Base-by-base conservation (phyloP, 306 rosid species). In the Cicer pinnatifidum region DNA sequence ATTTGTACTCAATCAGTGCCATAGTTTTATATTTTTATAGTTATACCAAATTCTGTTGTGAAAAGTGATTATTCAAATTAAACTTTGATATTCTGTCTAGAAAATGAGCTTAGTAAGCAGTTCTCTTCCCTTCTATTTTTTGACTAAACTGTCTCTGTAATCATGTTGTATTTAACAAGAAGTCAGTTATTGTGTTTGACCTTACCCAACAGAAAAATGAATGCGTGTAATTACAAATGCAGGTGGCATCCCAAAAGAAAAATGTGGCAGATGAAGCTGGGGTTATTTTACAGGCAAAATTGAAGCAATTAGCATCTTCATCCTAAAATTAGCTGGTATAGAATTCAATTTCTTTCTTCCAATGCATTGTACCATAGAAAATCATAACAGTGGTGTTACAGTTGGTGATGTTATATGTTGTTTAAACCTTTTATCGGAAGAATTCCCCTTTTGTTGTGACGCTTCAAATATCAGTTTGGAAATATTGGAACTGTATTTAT, bases 161-260 rank as follows among this genome's bases (percentile, higher is more conserved):
- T 75, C 8, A 48, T n/a, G 35, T 52, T 20, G 10, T 13, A 11
- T 10, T 58, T 15, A 13, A 53, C 52, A 68, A 43, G 69, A 52
- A 35, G 51, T 52, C 16, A 52, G 67, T 8, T 51, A 17, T n/a
- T 68, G 5, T 20, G 9, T 50, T 57, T 37, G 41, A 35, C 8
- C 3, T 45, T 61, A n/a, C 39, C 12, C 67, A 58, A 28, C 40
- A 58, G 44, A 41, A 62, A 33, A 66, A 51, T 75, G 20, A 75
- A 38, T 74, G 9, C 65, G 71, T 67, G 17, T 66, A 75, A 62
- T 79, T 80, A 45, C 11, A 58, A 63, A 70, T 82, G 89, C 89
- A 91, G 98, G 89, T 93, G 73, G 92, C 98, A 45, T 84, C 98
- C 12, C 89, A 88, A 71, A 93, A 93, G 94, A 89, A 86, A 81